Base-by-base conservation (phyloP, 129 eudicot species). In the Sambucus nigra region DNA sequence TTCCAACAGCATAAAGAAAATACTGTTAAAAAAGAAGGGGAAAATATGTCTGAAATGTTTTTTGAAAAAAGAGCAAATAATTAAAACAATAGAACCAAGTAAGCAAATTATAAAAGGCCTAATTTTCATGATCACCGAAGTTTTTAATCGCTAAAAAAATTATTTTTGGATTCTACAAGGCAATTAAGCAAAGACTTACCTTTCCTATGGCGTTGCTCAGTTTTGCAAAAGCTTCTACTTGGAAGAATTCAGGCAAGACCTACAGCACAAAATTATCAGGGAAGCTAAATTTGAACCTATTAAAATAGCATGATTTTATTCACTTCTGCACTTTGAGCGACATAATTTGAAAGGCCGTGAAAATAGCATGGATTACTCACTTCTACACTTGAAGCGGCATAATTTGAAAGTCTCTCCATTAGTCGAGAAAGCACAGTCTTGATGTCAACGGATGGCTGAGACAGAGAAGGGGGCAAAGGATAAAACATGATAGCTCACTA, bases 321-420 rank as follows among this genome's bases (percentile, higher is more conserved):
- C 77, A 88, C 97, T 74, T 84, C 97, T 35, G 75, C 58, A 70
- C 93, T 83, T 57, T 92, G 84, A 67, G 95, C 92, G 66, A 95
- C 97, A 78, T 88, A 88, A 61, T 84, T 88, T 52, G 97, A 88
- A 5, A 88, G 95, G n/a, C n/a, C n/a, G n/a, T n/a, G n/a, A n/a
- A n/a, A n/a, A n/a, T n/a, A n/a, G n/a, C n/a, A 31, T 5, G 38
- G 10, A 49, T 32, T 59, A 76, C 87, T 41, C 77, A 88, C 97
- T 73, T 84, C 97, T 40, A 72, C 58, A 70, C 93, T 83, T 57
- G 95, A 88, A 67, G 95, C 92, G 66, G 97, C 97, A 78, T 88
- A 88, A 61, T 84, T 88, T 52, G 97, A 88, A 5, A 88, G 95
- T 70, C 97, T 78, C 38, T 88, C 97, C 97, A 88, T 84, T 39